phyloP scores from a whole-genome alignment of 2,329 filamentous ascomycete species.

The Fusarium buharicum region DNA sequence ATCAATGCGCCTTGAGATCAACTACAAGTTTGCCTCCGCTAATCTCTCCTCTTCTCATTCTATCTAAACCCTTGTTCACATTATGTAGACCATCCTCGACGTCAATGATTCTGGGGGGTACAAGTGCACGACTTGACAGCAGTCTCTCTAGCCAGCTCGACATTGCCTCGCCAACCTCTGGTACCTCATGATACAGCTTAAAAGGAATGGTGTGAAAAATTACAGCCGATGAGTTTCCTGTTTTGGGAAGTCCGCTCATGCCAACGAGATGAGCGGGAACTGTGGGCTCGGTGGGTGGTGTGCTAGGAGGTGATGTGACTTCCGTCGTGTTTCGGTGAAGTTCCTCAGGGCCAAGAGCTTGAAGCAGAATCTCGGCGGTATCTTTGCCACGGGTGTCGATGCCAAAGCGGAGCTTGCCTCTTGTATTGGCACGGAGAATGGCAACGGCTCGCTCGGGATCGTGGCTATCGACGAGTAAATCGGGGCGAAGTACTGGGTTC shows the following conservation, averaged over 20 bases:
- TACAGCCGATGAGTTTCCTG: constrained; percentile 55
- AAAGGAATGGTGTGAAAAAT: constrained; percentile 75
- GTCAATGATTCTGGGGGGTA: constrained; percentile 72
- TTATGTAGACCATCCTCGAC: constrained; percentile 70
- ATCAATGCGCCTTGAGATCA: constrained; percentile 25
- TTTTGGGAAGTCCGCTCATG: constrained; percentile 73
- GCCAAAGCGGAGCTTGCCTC: constrained; percentile 69
- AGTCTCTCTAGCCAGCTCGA: constrained; percentile 75
- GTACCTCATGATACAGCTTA: constrained; percentile 78
- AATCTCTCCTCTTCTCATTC: constrained; percentile 72
- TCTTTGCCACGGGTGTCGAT: constrained; percentile 75
- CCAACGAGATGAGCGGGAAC: constrained; percentile 69
- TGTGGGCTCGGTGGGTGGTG: constrained; percentile 47
- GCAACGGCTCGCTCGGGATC: constrained; percentile 72
- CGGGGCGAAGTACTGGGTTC: constrained; percentile 58
- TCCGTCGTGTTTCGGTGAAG: constrained; percentile 51
- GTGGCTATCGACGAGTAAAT: constrained; percentile 75
- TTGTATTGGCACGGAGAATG: constrained; percentile 69
- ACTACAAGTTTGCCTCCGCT: constrained; percentile 77
- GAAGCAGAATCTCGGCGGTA: constrained; percentile 66
- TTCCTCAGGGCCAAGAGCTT: constrained; percentile 50
- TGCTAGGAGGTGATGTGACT: constrained; percentile 52
- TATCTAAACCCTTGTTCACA: constrained; percentile 75
- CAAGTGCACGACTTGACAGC: constrained; percentile 63
- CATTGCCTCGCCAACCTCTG: constrained; percentile 69